Conservation (phyloP, 768 basidiomycete genomes). For the Sutorius australiensis region DNA sequence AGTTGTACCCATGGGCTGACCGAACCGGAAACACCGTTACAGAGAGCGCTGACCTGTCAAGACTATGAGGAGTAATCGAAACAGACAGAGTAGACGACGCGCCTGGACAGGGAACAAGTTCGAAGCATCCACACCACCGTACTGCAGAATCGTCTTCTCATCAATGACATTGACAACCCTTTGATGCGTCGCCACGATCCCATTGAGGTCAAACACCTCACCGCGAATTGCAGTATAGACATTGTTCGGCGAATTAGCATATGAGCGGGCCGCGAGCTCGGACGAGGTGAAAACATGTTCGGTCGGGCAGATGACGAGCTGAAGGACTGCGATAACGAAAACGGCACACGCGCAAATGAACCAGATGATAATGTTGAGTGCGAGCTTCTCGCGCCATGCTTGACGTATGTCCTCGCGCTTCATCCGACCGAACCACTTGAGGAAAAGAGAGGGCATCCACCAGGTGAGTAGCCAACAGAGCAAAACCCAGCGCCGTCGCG, state of each 20-base stretch:
- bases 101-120: conserved; percentile 94
- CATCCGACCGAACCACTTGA: conserved; percentile 81
- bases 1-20: conserved; percentile 84
- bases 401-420: conserved; percentile 91
- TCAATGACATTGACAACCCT: conserved; percentile 71
- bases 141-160: conserved; percentile 69
- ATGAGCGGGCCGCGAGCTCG: conserved; percentile 76
- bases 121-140: conserved; percentile 74
- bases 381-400: conserved; percentile 97
- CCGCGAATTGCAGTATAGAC: conserved; percentile 84
- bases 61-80: not conserved
- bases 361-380: conserved; percentile 95
- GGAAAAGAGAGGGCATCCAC: conserved; percentile 76
- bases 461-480: conserved; percentile 88
- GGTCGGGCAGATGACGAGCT: conserved; percentile 87
- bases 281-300: conserved; percentile 82
- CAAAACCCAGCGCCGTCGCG: conserved; percentile 81
- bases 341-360: conserved; percentile 82
- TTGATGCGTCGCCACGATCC: conserved; percentile 62
- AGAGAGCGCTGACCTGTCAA: conserved; percentile 80
- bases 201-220: conserved; percentile 87
- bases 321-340: conserved; percentile 90
- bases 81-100: conserved; percentile 11
- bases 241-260: conserved; percentile 58
- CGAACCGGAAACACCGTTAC: conserved; percentile 76